Evolutionary conservation across 2,329 filamentous ascomycete genomes (phyloP).

Genomic region (Penicillium freii): DNA sequence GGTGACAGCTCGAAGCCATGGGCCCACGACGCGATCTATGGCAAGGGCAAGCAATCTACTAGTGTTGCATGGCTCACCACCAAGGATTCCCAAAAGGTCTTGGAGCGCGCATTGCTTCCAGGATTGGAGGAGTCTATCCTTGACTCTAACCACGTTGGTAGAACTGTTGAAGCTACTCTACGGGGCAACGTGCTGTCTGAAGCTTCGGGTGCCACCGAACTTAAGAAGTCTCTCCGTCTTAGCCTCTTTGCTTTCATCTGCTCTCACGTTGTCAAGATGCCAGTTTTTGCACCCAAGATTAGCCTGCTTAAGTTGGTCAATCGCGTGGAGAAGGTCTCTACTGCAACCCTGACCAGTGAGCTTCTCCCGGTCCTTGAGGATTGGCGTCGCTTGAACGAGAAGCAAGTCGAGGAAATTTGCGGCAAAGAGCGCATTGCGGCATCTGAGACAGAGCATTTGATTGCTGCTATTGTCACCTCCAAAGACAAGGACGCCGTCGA

Average conservation of each 20-base stretch:
- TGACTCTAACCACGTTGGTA: conserved; percentile 68
- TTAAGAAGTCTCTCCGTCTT: conserved; percentile 63
- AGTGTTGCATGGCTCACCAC: conserved; percentile 57
- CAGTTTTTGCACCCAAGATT: conserved; percentile 67
- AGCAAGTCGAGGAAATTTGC: conserved; percentile 54
- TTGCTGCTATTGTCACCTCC: conserved; percentile 54
- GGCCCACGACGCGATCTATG: conserved; percentile 66
- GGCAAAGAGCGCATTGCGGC: conserved; percentile 49
- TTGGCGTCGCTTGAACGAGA: conserved; percentile 61
- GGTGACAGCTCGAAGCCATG: conserved; percentile 48
- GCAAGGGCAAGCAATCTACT: conserved; percentile 49
- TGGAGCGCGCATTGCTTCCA: conserved; percentile 68
- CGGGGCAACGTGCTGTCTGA: conserved; percentile 47
- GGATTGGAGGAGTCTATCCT: conserved; percentile 82
- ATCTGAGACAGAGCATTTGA: conserved; percentile 51
- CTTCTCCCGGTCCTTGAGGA: conserved; percentile 71
- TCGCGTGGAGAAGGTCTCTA: conserved; percentile 68
- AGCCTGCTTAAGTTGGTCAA: conserved; percentile 71
- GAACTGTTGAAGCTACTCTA: conserved; percentile 60
- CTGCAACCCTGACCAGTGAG: conserved; percentile 68
- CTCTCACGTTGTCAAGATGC: conserved; percentile 68
- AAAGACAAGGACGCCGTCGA: conserved; percentile 59
- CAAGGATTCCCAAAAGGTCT: conserved; percentile 59
- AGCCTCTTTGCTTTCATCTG: conserved; percentile 70
- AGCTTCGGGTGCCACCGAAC: conserved; percentile 48